Evolutionary conservation across 2,329 filamentous ascomycete species (phyloP).

Genomic region (Aspergillus sp.): DNA sequence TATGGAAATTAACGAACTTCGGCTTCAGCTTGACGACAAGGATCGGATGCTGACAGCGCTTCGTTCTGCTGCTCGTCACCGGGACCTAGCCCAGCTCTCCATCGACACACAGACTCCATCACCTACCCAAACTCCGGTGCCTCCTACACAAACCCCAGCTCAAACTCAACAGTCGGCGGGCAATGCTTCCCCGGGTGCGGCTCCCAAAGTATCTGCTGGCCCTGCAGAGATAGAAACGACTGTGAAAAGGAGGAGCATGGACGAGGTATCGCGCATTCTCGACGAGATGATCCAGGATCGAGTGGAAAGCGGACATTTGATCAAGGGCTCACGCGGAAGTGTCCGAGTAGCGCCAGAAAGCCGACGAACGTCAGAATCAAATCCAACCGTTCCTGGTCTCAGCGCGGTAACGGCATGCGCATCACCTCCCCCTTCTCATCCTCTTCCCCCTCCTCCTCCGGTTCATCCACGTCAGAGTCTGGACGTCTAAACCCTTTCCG

Average conservation of each 20-base stretch:
- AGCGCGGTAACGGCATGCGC: slow-evolving; percentile 25
- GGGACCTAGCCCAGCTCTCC: slow-evolving; percentile 74
- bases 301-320: slow-evolving; percentile 74
- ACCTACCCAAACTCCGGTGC: slow-evolving; percentile 10
- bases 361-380: slow-evolving; percentile 36
- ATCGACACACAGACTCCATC: slow-evolving; percentile 34
- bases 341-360: slow-evolving; percentile 61
- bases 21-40: slow-evolving; percentile 88
- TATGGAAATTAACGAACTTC: slow-evolving; percentile 87
- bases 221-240: slow-evolving; percentile 39
- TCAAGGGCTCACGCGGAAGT: slow-evolving; percentile 69
- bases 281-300: slow-evolving; percentile 96
- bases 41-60: slow-evolving; percentile 90
- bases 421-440: slow-evolving; percentile 21
- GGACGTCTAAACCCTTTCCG: not conserved
- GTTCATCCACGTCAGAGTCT: not conserved
- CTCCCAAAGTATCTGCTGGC: no score
- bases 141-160: no score
- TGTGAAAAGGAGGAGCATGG: slow-evolving; percentile 69
- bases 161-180: slow-evolving; percentile 18
- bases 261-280: slow-evolving; percentile 90
- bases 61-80: slow-evolving; percentile 80
- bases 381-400: slow-evolving; percentile 31
- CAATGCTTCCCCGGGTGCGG: slow-evolving; percentile 28
- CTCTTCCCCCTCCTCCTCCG: not conserved